Base-by-base conservation (phyloP, 2,329 filamentous ascomycete genomes). In the Aurifilum marmelostoma region DNA sequence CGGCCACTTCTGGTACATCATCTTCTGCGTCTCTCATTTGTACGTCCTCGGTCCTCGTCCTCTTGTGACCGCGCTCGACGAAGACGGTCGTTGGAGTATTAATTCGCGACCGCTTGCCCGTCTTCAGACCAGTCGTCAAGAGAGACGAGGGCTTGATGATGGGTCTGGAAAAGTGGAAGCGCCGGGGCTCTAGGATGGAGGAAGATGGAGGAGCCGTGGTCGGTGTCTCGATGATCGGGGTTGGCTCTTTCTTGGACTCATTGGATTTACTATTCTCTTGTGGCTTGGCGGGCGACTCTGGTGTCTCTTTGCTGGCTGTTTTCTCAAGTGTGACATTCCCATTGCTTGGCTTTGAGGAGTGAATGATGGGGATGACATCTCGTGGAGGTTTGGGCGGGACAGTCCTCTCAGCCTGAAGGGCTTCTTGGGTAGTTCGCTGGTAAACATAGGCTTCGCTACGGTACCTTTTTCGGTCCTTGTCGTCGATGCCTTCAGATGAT, bases 381-480 rank as follows among this genome's bases (percentile, higher is more conserved):
- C 74, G 61, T 71, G 47, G 67, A 68, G 66, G 59, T 67, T 72
- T 72, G 70, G 75, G 73, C 70, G 74, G 67, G 41, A 76, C 72
- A 29, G 74, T 69, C 24, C 76, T 74, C 62, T 80, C 75, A 14
- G 67, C 68, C 70, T 74, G 70, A 32, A 54, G 43, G 27, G 62
- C 47, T 34, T 77, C 75, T 34, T 79, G 75, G 61, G 81, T 76
- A 68, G 85, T 83, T 72, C 85, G 83, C 71, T 85, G 84, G 73
- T 88, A 89, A n/a, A 88, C 82, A 79, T 84, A 88, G 71, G 80
- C 81, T 52, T 80, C 81, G 73, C 82, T 84, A 62, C 84, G 82
- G 73, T 84, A 84, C 70, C 87, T 81, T 75, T 89, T 89, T 66
- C 79, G 82, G 61, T 80, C 79, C 59, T 81, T 60, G 7, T 67